phyloP scores from a whole-genome alignment of 768 basidiomycete genomes.

The Auriculariales sp. region DNA sequence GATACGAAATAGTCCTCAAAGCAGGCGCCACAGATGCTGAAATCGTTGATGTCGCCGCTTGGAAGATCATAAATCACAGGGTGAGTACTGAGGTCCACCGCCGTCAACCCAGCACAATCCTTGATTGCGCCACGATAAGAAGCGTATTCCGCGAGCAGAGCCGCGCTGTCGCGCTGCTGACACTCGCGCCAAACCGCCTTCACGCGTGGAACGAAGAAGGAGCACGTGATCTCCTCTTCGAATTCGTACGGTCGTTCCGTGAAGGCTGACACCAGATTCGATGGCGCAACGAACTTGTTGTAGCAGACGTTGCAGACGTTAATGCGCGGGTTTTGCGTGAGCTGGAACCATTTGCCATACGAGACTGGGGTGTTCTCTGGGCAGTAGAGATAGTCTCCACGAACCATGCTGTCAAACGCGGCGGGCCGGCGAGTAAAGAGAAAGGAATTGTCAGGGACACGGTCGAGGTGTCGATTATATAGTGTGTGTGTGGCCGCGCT shows the following conservation, averaged over 20 bases:
- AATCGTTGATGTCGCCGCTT: background rate
- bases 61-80: background rate
- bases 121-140: background rate
- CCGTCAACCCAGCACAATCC: background rate
- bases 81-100: background rate
- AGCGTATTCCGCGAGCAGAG: background rate
- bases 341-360: background rate
- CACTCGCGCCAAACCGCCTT: background rate
- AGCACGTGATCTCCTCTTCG: background rate
- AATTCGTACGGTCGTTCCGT: background rate
- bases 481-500: too few relatives aligned
- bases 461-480: too few relatives aligned
- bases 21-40: background rate
- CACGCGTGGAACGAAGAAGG: background rate
- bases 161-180: background rate
- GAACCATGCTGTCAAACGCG: too few relatives aligned
- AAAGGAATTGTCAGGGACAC: too few relatives aligned
- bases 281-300: background rate
- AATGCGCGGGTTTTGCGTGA: background rate
- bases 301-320: background rate
- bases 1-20: background rate
- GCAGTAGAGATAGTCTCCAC: too few relatives aligned
- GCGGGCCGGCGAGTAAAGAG: too few relatives aligned
- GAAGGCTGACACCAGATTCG: background rate
- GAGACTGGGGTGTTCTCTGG: background rate